A percentile compares a stretch with the other conserved stretches of the same genome.
Conservation (phyloP, 169 alveolate species). For the Eimeria tenella region DNA sequence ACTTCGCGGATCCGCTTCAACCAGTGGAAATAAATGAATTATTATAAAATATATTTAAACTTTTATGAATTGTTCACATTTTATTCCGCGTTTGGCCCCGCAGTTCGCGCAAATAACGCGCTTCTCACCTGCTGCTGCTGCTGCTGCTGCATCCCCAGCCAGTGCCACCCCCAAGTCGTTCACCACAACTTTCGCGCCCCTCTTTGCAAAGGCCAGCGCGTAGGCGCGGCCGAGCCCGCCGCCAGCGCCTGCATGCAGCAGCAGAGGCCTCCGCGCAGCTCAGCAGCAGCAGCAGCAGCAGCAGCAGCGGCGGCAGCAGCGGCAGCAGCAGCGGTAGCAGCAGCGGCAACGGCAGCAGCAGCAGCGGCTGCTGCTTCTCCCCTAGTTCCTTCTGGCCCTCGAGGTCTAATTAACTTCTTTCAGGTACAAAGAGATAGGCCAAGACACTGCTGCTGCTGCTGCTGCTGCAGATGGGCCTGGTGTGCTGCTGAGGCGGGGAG, state of each 20-base stretch:
- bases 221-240: conserved; percentile 91
- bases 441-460: too few species aligned
- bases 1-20: too few species aligned
- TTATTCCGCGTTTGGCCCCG: too few species aligned
- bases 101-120: not conserved
- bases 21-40: too few species aligned
- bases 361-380: too few species aligned
- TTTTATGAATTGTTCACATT: not conserved
- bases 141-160: conserved; percentile 86
- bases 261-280: not conserved
- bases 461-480: too few species aligned
- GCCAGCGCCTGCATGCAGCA: conserved; percentile 88
- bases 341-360: not conserved
- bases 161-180: conserved; percentile 91
- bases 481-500: too few species aligned
- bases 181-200: conserved; percentile 94
- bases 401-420: too few species aligned
- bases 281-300: not conserved
- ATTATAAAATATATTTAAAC: not conserved
- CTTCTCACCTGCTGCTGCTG: not conserved
- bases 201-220: conserved; percentile 88
- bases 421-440: too few species aligned
- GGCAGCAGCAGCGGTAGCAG: not conserved
- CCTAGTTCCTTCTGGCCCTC: too few species aligned
- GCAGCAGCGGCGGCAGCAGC: not conserved